Evolutionary conservation across 1,139 yeast genomes (phyloP).

Genomic region (Nakaseomyces delphensis): DNA sequence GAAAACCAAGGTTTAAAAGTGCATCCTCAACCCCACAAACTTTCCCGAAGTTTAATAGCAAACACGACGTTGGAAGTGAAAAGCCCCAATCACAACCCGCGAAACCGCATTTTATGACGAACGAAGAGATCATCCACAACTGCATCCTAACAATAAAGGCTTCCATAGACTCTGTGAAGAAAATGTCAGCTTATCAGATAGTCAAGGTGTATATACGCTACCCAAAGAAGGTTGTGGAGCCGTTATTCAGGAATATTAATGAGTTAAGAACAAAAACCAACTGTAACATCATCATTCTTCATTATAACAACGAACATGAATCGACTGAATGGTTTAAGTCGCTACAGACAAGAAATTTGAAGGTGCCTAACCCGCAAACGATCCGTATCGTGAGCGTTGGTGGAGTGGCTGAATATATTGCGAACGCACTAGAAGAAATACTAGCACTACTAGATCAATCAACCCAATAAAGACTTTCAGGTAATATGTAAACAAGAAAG

Average conservation of each 20-base stretch:
- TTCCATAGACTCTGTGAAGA: constrained; percentile 22
- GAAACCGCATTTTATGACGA: constrained; percentile 19
- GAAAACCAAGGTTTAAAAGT: neutral
- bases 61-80: neutral
- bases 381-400: constrained; percentile 30
- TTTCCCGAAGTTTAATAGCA: neutral
- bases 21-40: neutral
- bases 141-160: constrained; percentile 27
- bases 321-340: constrained; percentile 26
- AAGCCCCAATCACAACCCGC: neutral
- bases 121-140: constrained; percentile 26
- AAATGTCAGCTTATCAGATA: constrained; percentile 28
- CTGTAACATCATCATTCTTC: constrained; percentile 30
- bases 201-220: constrained; percentile 28
- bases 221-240: constrained; percentile 27
- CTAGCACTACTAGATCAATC: constrained; percentile 14
- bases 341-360: constrained; percentile 15
- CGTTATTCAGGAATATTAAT: constrained; percentile 23
- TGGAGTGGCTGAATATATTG: constrained; percentile 30
- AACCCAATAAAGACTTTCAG: too few relatives aligned
- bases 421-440: constrained; percentile 22
- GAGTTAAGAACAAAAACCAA: constrained; percentile 26
- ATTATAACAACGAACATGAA: constrained; percentile 29
- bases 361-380: constrained; percentile 29
- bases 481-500: too few relatives aligned